These are phyloP conservation scores for Rhamnella rubrinervis DNA, from an alignment of 331 rosid genomes.

Conservation along the genomic window DNA sequence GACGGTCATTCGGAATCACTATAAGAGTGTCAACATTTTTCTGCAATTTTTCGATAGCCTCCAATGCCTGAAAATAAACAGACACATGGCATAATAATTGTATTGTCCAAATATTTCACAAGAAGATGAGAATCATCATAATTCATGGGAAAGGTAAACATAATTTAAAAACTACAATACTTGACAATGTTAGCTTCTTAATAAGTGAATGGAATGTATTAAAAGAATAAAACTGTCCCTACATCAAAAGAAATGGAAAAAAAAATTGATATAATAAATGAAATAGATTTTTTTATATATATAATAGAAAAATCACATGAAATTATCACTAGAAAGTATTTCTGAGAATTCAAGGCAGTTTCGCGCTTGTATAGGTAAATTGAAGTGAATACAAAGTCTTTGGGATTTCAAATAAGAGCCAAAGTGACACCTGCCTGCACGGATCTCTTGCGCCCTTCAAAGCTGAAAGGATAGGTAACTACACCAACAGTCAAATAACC, in stretches of 20 bases:
- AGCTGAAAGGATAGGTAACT: conserved; percentile 90
- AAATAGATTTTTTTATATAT: neutral
- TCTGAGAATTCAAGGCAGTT: neutral
- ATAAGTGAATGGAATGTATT: neutral
- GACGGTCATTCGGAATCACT: conserved; percentile 95
- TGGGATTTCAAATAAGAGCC: conserved; percentile 22
- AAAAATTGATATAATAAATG: neutral
- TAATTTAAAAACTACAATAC: neutral
- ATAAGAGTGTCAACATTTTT: conserved; percentile 97
- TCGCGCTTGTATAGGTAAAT: neutral
- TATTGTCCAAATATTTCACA: neutral
- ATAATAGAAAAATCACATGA: neutral
- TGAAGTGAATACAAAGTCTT: neutral
- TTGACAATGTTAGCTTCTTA: neutral
- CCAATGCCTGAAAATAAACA: conserved; percentile 70
- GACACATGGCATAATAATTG: neutral
- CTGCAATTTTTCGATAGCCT: conserved; percentile 95
- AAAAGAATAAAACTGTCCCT: neutral
- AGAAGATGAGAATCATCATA: neutral
- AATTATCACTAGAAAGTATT: neutral
- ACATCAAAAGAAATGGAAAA: no score
- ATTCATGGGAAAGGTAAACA: no score
- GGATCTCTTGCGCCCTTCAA: conserved; percentile 97
- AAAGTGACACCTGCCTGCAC: conserved; percentile 69
- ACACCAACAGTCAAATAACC: conserved; percentile 96